Conservation (phyloP, 2,329 filamentous ascomycete genomes). For the Ceratocystis alfenasii region DNA sequence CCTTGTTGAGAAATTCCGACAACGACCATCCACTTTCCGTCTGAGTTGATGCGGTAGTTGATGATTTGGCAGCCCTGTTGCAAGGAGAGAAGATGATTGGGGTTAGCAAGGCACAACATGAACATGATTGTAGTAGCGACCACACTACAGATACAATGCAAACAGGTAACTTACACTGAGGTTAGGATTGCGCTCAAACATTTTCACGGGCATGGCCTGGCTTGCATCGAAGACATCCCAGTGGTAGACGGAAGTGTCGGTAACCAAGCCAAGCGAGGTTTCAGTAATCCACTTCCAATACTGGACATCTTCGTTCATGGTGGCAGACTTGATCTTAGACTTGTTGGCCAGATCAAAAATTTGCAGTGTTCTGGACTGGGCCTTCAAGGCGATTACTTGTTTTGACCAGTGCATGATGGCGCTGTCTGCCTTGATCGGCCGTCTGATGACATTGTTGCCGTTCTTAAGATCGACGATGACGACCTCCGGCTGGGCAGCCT, state of each 20-base stretch:
- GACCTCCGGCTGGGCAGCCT: conserved; percentile 76
- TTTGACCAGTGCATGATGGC: conserved; percentile 98
- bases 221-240: conserved; percentile 90
- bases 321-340: conserved; percentile 90
- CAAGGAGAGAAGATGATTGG: background rate
- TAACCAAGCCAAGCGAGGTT: conserved; percentile 75
- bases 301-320: conserved; percentile 92
- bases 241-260: conserved; percentile 83
- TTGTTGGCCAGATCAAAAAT: conserved; percentile 93
- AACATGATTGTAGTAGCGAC: too few species aligned
- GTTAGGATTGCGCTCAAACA: conserved; percentile 90
- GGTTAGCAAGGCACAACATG: background rate
- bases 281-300: conserved; percentile 99
- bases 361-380: conserved; percentile 85
- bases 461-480: conserved; percentile 98
- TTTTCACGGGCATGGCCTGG: conserved; percentile 69
- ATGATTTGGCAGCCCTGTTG: conserved; percentile 89
- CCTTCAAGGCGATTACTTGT: conserved; percentile 93
- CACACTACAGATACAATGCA: background rate
- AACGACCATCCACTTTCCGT: conserved; percentile 97
- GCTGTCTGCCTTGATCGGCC: conserved; percentile 97
- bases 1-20: conserved; percentile 91
- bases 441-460: conserved; percentile 84
- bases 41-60: conserved; percentile 92
- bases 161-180: conserved; percentile 52